Conservation (phyloP, 805 yeast genomes). For the Candida succiphila region DNA sequence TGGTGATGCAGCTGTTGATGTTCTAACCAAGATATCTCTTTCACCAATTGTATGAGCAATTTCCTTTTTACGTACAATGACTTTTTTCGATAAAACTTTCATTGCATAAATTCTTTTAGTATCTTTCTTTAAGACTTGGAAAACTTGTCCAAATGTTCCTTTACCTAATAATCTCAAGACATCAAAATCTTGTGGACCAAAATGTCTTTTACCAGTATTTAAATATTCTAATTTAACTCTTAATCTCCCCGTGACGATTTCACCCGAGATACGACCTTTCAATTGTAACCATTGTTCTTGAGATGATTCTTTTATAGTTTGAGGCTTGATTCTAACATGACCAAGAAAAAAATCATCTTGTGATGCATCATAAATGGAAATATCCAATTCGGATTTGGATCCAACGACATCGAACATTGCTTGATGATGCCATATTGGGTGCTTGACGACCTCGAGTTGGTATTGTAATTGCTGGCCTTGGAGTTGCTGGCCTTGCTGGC, state of each 20-base stretch:
- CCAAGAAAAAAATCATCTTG: slow-evolving; percentile 82
- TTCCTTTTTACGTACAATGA: slow-evolving; percentile 93
- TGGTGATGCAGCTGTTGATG: slow-evolving; percentile 68
- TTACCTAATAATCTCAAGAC: slow-evolving; percentile 84
- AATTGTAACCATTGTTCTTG: slow-evolving; percentile 68
- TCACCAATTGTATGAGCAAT: slow-evolving; percentile 98
- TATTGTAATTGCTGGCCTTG: slow-evolving; percentile 6
- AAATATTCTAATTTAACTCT: slow-evolving; percentile 68
- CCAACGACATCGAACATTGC: slow-evolving; percentile 90
- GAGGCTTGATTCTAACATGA: slow-evolving; percentile 66
- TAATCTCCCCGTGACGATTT: slow-evolving; percentile 68
- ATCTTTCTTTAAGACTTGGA: slow-evolving; percentile 88
- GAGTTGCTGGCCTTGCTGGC: slow-evolving; percentile 5
- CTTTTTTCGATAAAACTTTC: slow-evolving; percentile 92
- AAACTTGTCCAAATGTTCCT: slow-evolving; percentile 97
- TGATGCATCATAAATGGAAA: slow-evolving; percentile 84
- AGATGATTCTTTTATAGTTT: slow-evolving; percentile 31
- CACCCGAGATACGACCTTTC: slow-evolving; percentile 66
- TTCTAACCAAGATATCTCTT: slow-evolving; percentile 86
- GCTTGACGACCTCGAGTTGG: slow-evolving; percentile 26
- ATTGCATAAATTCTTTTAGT: slow-evolving; percentile 90
- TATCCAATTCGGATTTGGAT: slow-evolving; percentile 71
- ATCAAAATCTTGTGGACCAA: slow-evolving; percentile 93
- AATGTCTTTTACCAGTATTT: slow-evolving; percentile 59
- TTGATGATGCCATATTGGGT: slow-evolving; percentile 88